These are phyloP conservation scores for Sicyos edulis DNA, from an alignment of 306 rosid genomes.

Conservation along the genomic window DNA sequence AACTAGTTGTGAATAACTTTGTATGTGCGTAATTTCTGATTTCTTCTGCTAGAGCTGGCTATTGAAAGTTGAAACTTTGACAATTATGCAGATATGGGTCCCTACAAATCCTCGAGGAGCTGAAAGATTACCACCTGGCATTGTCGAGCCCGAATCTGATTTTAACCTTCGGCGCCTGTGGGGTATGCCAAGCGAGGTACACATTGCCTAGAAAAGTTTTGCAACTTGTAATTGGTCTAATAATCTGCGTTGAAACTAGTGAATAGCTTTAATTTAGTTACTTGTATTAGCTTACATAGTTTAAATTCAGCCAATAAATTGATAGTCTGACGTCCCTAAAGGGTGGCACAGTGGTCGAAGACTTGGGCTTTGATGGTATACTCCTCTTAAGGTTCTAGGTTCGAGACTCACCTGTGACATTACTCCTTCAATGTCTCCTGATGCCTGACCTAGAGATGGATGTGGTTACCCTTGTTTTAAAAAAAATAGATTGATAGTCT, in stretches of 20 bases:
- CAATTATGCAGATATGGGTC: constrained; percentile 67
- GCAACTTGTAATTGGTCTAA: constrained; percentile 12
- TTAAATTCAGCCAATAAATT: neutral
- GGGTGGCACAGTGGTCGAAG: too few species aligned
- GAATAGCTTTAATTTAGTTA: neutral
- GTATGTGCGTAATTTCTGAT: constrained; percentile 8
- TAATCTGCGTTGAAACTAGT: constrained; percentile 2
- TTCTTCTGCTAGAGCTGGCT: constrained; percentile 22
- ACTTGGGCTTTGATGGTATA: too few species aligned
- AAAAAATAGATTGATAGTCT: neutral
- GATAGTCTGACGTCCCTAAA: neutral
- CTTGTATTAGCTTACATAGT: neutral
- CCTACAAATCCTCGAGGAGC: constrained; percentile 88
- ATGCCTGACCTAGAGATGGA: too few species aligned
- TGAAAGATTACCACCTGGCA: constrained; percentile 73
- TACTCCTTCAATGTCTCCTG: too few species aligned
- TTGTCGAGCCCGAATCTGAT: constrained; percentile 68
- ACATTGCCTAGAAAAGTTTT: constrained; percentile 24
- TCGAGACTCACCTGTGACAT: too few species aligned
- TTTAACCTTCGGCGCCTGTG: constrained; percentile 62
- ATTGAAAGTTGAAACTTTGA: constrained; percentile 22
- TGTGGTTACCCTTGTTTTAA: too few species aligned
- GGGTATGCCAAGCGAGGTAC: constrained; percentile 74
- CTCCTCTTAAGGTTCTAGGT: too few species aligned
- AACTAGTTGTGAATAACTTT: neutral